A percentile compares a stretch with the other conserved stretches of the same genome.
Evolutionary conservation across 2,329 filamentous ascomycete species (phyloP).

Genomic region (Scedosporium aurantiacum): DNA sequence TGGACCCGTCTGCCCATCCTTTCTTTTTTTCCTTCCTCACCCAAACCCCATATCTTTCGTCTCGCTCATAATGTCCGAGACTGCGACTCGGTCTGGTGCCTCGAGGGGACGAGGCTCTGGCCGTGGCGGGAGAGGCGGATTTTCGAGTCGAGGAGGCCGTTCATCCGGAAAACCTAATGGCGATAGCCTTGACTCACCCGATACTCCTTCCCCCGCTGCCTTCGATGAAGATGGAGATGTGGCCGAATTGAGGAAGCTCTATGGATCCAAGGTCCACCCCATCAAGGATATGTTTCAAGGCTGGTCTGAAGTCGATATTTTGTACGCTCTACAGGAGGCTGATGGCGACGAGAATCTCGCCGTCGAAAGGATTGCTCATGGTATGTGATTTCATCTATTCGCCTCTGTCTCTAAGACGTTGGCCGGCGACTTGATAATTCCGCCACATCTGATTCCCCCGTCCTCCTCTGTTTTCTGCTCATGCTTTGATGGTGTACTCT

Average conservation of each 20-base stretch:
- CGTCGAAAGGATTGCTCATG: conserved; percentile 70
- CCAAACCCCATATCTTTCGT: conserved; percentile 4
- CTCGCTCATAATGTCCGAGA: conserved; percentile 74
- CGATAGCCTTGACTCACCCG: conserved; percentile 51
- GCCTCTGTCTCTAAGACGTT: background rate
- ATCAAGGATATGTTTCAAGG: conserved; percentile 90
- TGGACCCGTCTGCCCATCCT: conserved; percentile 2
- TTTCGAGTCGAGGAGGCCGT: conserved; percentile 61
- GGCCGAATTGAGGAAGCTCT: conserved; percentile 83
- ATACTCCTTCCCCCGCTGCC: conserved; percentile 22
- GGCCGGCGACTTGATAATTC: background rate
- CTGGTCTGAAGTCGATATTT: conserved; percentile 91
- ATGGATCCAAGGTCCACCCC: conserved; percentile 64
- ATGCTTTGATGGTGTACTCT: background rate
- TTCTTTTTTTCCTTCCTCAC: conserved; percentile 5
- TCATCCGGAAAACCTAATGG: conserved; percentile 56
- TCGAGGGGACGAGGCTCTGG: conserved; percentile 82
- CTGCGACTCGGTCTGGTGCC: conserved; percentile 72
- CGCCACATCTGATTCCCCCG: background rate
- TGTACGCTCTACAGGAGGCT: conserved; percentile 85
- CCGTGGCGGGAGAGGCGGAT: conserved; percentile 73
- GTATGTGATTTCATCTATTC: conserved; percentile 31
- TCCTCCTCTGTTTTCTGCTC: conserved; percentile 8
- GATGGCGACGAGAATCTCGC: conserved; percentile 66
- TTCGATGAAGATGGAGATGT: conserved; percentile 81